phyloP scores from a whole-genome alignment of 139 green algal species.

The Chlorella ohadii region DNA sequence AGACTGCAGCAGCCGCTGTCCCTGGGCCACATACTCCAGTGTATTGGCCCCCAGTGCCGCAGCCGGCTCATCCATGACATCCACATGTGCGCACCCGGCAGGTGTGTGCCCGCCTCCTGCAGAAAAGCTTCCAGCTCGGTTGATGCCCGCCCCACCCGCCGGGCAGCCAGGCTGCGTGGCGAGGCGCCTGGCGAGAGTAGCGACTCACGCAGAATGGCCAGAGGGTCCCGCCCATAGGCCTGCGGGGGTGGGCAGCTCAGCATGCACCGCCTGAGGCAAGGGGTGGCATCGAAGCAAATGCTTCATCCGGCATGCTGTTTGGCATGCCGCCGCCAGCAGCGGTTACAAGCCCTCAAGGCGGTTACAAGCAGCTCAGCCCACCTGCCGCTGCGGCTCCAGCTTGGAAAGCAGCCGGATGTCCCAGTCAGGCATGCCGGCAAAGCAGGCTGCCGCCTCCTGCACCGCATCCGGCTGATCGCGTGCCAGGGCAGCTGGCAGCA shows the following conservation, averaged over 20 bases:
- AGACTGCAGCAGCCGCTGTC: no score
- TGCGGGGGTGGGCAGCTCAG: no score
- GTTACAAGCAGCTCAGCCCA: neutral
- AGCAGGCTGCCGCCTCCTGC: neutral
- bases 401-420: neutral
- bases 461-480: neutral
- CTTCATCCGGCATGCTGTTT: neutral
- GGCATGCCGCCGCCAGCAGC: no score
- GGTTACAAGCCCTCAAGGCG: neutral
- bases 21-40: no score
- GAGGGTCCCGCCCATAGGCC: neutral
- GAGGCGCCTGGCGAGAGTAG: neutral
- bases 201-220: neutral
- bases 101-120: neutral
- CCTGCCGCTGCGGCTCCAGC: neutral
- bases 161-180: neutral
- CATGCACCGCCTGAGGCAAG: no score
- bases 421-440: neutral
- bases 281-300: no score
- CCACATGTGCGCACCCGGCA: neutral
- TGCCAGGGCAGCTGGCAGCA: slow-evolving; percentile 19
- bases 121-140: neutral
- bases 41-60: no score
- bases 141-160: neutral
- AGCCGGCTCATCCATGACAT: no score